phyloP scores from a whole-genome alignment of 179 eudicot species.

The Gypsophila paniculata region DNA sequence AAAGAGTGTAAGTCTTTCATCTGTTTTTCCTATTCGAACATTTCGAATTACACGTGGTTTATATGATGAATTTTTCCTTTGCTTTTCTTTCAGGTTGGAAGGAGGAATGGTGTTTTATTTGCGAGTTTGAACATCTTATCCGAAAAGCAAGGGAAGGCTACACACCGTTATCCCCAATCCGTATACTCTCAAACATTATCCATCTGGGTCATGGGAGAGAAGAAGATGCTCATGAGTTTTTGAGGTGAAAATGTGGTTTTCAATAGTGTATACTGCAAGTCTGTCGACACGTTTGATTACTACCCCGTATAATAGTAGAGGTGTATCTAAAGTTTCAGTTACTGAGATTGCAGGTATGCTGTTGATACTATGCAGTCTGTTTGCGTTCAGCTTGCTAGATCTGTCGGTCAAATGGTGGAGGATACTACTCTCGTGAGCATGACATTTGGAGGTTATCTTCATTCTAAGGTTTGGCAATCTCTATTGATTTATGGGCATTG shows the following conservation, averaged over 20 bases:
- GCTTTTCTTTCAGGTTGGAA: constrained; percentile 48
- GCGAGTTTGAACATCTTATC: constrained; percentile 72
- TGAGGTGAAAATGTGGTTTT: constrained; percentile 44
- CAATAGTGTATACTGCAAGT: not conserved
- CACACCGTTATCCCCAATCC: constrained; percentile 54
- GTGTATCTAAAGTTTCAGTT: constrained; percentile 19
- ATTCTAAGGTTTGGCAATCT: constrained; percentile 57
- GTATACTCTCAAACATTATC: constrained; percentile 63
- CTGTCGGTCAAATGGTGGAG: constrained; percentile 49
- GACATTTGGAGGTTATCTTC: constrained; percentile 89
- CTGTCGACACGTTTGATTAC: constrained; percentile 5
- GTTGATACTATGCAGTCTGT: constrained; percentile 75
- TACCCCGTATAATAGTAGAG: not conserved
- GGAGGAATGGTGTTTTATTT: constrained; percentile 82
- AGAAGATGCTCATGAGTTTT: constrained; percentile 97
- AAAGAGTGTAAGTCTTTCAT: constrained; percentile 53
- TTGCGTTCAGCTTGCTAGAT: constrained; percentile 63
- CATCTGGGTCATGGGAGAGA: constrained; percentile 74
- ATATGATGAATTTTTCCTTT: constrained; percentile 14
- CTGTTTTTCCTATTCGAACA: not conserved
- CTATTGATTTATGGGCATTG: not conserved
- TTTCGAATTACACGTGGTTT: constrained; percentile 11
- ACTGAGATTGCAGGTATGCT: constrained; percentile 56
- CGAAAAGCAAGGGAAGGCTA: constrained; percentile 49
- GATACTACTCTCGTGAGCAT: constrained; percentile 77